Evolutionary conservation across 2,329 filamentous ascomycete species (phyloP).

Genomic region (Ampelomyces quisqualis): DNA sequence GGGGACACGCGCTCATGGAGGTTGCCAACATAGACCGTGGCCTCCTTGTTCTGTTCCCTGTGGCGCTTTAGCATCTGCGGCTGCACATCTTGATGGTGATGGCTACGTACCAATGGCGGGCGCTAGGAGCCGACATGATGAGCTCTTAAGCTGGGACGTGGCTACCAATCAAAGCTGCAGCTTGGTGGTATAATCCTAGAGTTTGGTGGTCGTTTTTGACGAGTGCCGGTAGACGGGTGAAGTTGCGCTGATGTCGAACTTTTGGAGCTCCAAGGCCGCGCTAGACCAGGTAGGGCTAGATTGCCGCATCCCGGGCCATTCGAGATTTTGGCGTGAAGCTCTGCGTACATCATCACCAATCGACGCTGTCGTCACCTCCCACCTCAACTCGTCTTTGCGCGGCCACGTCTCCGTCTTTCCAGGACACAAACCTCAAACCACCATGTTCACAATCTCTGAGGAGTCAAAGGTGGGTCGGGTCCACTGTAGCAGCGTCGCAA

Average conservation of each 20-base stretch:
- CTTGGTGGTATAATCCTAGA: too few species aligned
- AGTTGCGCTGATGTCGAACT: constrained; percentile 14
- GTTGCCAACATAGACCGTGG: constrained; percentile 96
- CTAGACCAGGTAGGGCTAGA: constrained; percentile 15
- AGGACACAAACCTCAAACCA: neutral
- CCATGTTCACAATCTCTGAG: constrained; percentile 72
- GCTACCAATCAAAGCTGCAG: too few species aligned
- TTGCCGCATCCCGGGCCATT: constrained; percentile 7
- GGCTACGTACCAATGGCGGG: constrained; percentile 69
- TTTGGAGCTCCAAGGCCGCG: constrained; percentile 22
- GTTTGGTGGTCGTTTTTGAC: neutral
- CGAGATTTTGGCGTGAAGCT: constrained; percentile 28
- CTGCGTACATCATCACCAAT: constrained; percentile 12
- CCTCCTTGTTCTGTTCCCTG: constrained; percentile 88
- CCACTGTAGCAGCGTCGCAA: too few species aligned
- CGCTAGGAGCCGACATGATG: constrained; percentile 60
- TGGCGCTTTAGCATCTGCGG: constrained; percentile 17
- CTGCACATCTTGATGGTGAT: neutral
- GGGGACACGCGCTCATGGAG: constrained; percentile 95
- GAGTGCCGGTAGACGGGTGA: constrained; percentile 6
- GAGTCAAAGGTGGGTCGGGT: constrained; percentile 87
- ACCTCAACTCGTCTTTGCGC: constrained; percentile 3
- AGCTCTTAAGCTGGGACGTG: too few species aligned
- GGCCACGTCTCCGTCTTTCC: neutral
- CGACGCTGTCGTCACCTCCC: constrained; percentile 12